A percentile compares a stretch with the other conserved stretches of the same genome.
Evolutionary conservation across 2,329 filamentous ascomycete genomes (phyloP).

Genomic region (Acrodontium crateriforme): DNA sequence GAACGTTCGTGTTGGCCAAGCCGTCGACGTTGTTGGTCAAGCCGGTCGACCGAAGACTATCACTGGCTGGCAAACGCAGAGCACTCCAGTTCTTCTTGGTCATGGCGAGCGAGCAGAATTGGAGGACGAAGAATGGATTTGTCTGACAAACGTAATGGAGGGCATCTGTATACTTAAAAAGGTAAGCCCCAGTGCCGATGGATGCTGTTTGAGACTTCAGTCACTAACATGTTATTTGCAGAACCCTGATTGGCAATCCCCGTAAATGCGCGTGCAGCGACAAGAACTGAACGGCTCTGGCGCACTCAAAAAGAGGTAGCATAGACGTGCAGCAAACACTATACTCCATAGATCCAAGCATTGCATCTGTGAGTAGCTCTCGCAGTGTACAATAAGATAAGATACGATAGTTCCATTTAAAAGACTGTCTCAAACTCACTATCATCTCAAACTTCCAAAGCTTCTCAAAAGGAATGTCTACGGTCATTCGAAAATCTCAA

Average conservation of each 20-base stretch:
- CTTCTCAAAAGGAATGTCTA: too few relatives aligned
- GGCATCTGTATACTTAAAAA: slow-evolving; percentile 93
- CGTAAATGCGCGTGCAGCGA: too few relatives aligned
- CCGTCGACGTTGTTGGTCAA: slow-evolving; percentile 94
- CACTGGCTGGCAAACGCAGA: slow-evolving; percentile 98
- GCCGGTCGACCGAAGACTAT: slow-evolving; percentile 97
- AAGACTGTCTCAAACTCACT: too few relatives aligned
- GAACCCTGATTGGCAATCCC: slow-evolving; percentile 21
- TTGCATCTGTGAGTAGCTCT: too few relatives aligned
- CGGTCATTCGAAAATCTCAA: too few relatives aligned
- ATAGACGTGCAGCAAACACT: too few relatives aligned
- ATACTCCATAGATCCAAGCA: too few relatives aligned
- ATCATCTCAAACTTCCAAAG: too few relatives aligned
- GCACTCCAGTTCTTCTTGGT: slow-evolving; percentile 89
- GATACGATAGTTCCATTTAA: too few relatives aligned
- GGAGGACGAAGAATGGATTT: slow-evolving; percentile 94
- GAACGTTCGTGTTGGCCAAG: slow-evolving; percentile 93
- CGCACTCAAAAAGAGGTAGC: not conserved
- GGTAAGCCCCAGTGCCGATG: slow-evolving; percentile 42
- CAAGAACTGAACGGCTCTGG: too few relatives aligned
- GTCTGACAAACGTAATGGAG: slow-evolving; percentile 79
- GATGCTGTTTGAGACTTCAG: not conserved
- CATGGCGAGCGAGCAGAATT: slow-evolving; percentile 92
- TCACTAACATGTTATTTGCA: slow-evolving; percentile 6
- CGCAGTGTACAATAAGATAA: too few relatives aligned